Evolutionary conservation across 2,329 filamentous ascomycete genomes (phyloP).

Genomic region (Pseudogymnoascus sp.): DNA sequence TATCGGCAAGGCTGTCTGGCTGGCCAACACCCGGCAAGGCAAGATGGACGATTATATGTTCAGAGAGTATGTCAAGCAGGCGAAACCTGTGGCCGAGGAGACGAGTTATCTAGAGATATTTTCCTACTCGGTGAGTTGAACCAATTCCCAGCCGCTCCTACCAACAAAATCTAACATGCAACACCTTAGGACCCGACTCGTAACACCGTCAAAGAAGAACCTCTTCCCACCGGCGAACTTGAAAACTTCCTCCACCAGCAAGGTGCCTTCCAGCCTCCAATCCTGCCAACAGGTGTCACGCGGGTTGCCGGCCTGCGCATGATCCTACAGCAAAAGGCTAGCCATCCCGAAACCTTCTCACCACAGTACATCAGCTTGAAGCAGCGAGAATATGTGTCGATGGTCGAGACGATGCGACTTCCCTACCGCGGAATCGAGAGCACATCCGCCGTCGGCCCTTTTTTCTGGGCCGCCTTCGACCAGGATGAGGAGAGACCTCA

Average conservation of each 20-base stretch:
- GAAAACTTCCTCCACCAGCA: conserved; percentile 26
- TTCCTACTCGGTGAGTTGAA: conserved; percentile 23
- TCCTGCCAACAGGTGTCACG: conserved; percentile 19
- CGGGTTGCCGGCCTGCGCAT: not conserved
- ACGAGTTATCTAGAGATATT: conserved; percentile 27
- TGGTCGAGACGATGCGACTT: conserved; percentile 46
- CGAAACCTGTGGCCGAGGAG: conserved; percentile 20
- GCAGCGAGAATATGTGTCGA: conserved; percentile 41
- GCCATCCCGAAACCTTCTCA: conserved; percentile 49
- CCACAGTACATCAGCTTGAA: conserved; percentile 46
- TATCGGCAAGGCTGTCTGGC: not conserved
- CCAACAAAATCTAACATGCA: conserved; percentile 4
- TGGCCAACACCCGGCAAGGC: not conserved
- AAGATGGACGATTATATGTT: conserved; percentile 30
- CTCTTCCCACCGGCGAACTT: conserved; percentile 25
- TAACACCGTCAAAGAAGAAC: conserved; percentile 25
- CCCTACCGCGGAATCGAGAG: conserved; percentile 53
- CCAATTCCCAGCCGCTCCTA: not conserved
- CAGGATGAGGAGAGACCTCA: conserved; percentile 48
- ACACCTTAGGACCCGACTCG: conserved; percentile 20
- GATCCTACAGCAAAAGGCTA: conserved; percentile 33
- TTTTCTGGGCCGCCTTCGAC: conserved; percentile 53
- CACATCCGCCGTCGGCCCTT: conserved; percentile 50
- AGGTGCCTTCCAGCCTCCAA: conserved; percentile 23
- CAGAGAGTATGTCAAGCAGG: conserved; percentile 22